Conservation (phyloP, 495 filamentous ascomycete species). For the Patellaria atrata region DNA sequence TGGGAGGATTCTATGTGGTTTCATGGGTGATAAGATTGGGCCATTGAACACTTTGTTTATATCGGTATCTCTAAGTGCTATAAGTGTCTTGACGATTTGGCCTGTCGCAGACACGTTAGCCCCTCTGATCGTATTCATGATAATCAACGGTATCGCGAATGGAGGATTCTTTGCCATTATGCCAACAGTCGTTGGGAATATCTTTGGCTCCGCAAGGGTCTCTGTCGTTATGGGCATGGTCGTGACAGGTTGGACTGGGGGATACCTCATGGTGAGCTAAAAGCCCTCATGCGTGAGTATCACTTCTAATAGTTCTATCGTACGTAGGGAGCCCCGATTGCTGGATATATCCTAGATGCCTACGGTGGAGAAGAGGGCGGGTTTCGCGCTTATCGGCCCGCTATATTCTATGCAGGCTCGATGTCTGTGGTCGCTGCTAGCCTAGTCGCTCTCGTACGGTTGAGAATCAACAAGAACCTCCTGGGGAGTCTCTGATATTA, state of each 20-base stretch:
- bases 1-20: constrained; percentile 36
- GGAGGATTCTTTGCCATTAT: constrained; percentile 46
- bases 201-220: constrained; percentile 40
- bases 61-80: constrained; percentile 32
- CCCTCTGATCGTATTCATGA: constrained; percentile 37
- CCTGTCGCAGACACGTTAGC: constrained; percentile 38
- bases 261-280: constrained; percentile 45
- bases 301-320: constrained; percentile 8
- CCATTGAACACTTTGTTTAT: constrained; percentile 37
- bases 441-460: constrained; percentile 20
- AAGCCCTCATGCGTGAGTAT: constrained; percentile 21
- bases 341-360: constrained; percentile 41
- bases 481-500: neutral
- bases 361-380: constrained; percentile 35
- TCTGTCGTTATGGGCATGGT: constrained; percentile 47
- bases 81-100: constrained; percentile 44
- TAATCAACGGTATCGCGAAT: constrained; percentile 41
- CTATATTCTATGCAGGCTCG: constrained; percentile 43
- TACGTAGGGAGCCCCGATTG: constrained; percentile 45
- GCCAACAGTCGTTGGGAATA: constrained; percentile 44
- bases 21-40: constrained; percentile 37
- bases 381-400: constrained; percentile 38
- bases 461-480: constrained; percentile 19
- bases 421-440: constrained; percentile 25
- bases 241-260: constrained; percentile 44